Evolutionary conservation across 2,329 filamentous ascomycete species (phyloP), one percentile per base, ranked within the genome.

Genomic region (Bipolaris bicolor): DNA sequence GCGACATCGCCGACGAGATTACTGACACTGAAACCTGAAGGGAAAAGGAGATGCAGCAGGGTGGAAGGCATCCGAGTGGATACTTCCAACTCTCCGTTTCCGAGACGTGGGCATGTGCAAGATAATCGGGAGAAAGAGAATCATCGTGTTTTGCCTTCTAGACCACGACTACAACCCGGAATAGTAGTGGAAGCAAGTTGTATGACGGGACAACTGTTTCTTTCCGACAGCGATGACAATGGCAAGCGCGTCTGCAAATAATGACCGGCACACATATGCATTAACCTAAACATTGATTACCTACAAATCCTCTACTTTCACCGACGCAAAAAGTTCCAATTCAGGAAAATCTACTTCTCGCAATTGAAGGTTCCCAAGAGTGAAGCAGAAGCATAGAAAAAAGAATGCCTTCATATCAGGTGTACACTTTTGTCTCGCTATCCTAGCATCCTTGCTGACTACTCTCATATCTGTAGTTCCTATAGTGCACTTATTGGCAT

Each of bases 81-180:
- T 68, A 36, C 70, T 7, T 73, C 67, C 68, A 64, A 70, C 29
- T 63, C 66, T 24, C 70, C 67, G 3, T 72, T 73, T 53, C 64
- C 60, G 1, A 62, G 18, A 31, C 43, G 50, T 1, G 9, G 9
- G 13, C 29, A 41, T 5, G 13, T 39, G 5, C 13, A 22, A 18
- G 49, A 47, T 31, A 45, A n/a, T 49, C 29, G 45, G 24, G 43
- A 49, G 57, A 26, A 16, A 15, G 26, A 6, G 1, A 33, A 7
- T 7, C 61, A 53, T 56, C 57, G 47, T 1, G 15, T 45, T 10
- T 22, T 61, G 20, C 57, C 24, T 37, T 46, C 43, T 33, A n/a
- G 5, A 26, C 36, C 41, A 15, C 46, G 13, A 49, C 20, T 18
- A 20, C 51, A 41, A 7, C 33, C 34, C 10, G 52, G 41, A 24